Percentiles rank a stretch among this genome's conserved stretches.
phyloP scores from a whole-genome alignment of 371 early-diverging fungal species.

The Choanephora cucurbitarum region DNA sequence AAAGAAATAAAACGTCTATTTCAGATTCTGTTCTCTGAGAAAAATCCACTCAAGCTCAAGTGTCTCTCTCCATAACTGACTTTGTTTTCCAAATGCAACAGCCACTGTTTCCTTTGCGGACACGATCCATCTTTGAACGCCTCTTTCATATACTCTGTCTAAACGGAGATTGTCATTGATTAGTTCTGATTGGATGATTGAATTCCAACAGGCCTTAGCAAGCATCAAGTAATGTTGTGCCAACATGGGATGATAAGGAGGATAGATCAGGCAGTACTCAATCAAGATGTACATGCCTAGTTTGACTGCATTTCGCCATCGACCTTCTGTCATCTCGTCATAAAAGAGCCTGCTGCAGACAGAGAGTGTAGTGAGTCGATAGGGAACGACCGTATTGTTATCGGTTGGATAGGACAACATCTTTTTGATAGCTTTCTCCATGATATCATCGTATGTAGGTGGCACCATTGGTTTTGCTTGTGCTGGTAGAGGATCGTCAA shows the following conservation, averaged over 20 bases:
- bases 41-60: slow-evolving; percentile 51
- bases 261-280: slow-evolving; percentile 69
- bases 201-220: slow-evolving; percentile 71
- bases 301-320: slow-evolving; percentile 55
- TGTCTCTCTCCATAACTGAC: slow-evolving; percentile 44
- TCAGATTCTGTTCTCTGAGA: slow-evolving; percentile 46
- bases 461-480: slow-evolving; percentile 29
- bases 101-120: slow-evolving; percentile 39
- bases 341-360: slow-evolving; percentile 35
- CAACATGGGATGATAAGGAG: slow-evolving; percentile 73
- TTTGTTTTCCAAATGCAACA: slow-evolving; percentile 39
- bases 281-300: slow-evolving; percentile 64
- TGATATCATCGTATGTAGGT: slow-evolving; percentile 29
- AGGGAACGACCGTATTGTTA: slow-evolving; percentile 25
- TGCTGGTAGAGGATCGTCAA: slow-evolving; percentile 40
- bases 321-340: slow-evolving; percentile 41
- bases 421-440: slow-evolving; percentile 21
- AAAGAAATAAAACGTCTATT: slow-evolving; percentile 9
- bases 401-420: slow-evolving; percentile 23
- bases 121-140: slow-evolving; percentile 46
- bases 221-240: slow-evolving; percentile 64
- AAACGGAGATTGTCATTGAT: slow-evolving; percentile 15
- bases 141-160: slow-evolving; percentile 43
- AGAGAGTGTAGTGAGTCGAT: slow-evolving; percentile 34
- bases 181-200: slow-evolving; percentile 38